A percentile compares a stretch with the other conserved stretches of the same genome.
Conservation (phyloP, 192 early-diverging fungal species). For the Jimgerdemannia flammicorona region DNA sequence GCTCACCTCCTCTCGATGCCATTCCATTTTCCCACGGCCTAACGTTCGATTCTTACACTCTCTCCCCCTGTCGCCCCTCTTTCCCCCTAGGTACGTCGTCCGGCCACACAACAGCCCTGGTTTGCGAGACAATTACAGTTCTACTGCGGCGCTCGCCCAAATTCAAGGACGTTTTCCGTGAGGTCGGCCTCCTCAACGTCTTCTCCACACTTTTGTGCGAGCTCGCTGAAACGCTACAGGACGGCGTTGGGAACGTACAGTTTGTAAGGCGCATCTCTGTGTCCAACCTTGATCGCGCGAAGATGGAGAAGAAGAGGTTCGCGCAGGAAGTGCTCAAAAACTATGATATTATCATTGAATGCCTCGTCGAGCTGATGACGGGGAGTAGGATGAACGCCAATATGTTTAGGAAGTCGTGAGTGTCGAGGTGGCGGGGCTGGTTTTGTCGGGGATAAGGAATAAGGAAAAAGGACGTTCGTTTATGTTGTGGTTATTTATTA, state of each 20-base stretch:
- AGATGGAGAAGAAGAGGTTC: conserved; percentile 27
- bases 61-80: not conserved
- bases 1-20: not conserved
- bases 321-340: conserved; percentile 45
- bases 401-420: conserved; percentile 48
- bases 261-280: conserved; percentile 37
- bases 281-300: conserved; percentile 20
- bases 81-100: conserved; percentile 38
- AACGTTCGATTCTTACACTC: not conserved
- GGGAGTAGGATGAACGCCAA: conserved; percentile 37
- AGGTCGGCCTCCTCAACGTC: conserved; percentile 59
- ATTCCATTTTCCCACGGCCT: not conserved
- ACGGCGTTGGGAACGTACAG: conserved; percentile 28
- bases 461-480: too few relatives aligned
- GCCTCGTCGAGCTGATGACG: conserved; percentile 39
- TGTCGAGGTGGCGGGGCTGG: not conserved
- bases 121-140: conserved; percentile 37
- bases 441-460: not conserved
- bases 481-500: too few relatives aligned
- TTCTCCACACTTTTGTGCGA: conserved; percentile 51
- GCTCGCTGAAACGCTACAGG: conserved; percentile 37
- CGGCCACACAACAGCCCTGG: conserved; percentile 39
- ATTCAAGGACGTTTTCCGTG: conserved; percentile 52
- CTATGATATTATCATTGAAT: conserved; percentile 47
- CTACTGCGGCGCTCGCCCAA: conserved; percentile 41